Evolutionary conservation across 2,329 filamentous ascomycete genomes (phyloP).

Genomic region (Exophiala viscosa): DNA sequence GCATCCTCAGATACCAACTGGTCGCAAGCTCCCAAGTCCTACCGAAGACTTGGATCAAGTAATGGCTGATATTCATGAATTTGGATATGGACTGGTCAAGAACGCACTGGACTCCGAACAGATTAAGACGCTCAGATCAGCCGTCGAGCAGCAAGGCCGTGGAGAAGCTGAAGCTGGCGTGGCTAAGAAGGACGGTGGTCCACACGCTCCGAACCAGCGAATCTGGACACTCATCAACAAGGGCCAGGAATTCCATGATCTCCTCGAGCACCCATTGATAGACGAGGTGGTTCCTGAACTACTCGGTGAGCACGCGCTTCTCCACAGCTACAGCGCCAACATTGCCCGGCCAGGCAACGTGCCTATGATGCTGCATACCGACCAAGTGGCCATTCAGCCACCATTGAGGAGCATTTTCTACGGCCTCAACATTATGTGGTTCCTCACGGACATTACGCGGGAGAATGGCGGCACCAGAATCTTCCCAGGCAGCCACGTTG

Average conservation of each 20-base stretch:
- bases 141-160: constrained; percentile 4
- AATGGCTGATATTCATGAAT: constrained; percentile 4
- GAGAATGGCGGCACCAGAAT: constrained; percentile 15
- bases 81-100: constrained; percentile 15
- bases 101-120: constrained; percentile 9
- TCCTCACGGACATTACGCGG: constrained; percentile 11
- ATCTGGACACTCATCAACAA: constrained; percentile 18
- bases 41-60: constrained; percentile 15
- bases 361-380: constrained; percentile 17
- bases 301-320: constrained; percentile 8
- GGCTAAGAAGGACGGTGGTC: constrained; percentile 6
- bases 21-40: constrained; percentile 22
- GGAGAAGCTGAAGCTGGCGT: constrained; percentile 10
- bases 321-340: constrained; percentile 16
- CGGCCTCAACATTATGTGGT: constrained; percentile 19
- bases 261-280: constrained; percentile 16
- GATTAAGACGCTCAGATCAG: constrained; percentile 1
- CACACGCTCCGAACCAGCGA: constrained; percentile 11
- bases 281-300: constrained; percentile 15
- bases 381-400: constrained; percentile 15
- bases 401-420: constrained; percentile 7
- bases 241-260: constrained; percentile 12
- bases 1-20: constrained; percentile 33
- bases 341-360: constrained; percentile 15
- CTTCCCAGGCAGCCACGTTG: constrained; percentile 15